Conservation (phyloP, 371 early-diverging fungal genomes). For the Mucor racemosus region DNA sequence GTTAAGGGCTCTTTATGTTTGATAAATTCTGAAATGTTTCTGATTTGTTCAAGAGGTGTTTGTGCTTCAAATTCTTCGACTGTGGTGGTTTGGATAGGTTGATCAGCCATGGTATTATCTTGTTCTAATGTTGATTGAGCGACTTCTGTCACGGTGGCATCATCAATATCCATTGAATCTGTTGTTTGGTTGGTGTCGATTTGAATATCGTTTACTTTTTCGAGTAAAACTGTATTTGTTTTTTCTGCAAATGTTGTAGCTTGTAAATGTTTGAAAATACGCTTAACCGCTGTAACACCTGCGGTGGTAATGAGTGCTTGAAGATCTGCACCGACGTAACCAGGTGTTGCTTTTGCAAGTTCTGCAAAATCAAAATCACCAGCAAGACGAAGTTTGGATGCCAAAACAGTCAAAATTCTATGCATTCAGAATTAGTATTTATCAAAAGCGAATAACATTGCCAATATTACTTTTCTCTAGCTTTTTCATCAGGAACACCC, state of each 20-base stretch:
- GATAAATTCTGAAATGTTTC: slow-evolving; percentile 75
- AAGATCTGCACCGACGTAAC: slow-evolving; percentile 99
- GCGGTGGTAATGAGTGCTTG: slow-evolving; percentile 97
- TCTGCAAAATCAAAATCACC: slow-evolving; percentile 88
- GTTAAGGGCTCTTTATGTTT: slow-evolving; percentile 79
- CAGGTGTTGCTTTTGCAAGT: slow-evolving; percentile 96
- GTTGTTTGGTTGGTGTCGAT: background rate
- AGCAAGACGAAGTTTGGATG: slow-evolving; percentile 83
- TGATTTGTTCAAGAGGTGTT: slow-evolving; percentile 62
- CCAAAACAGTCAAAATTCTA: slow-evolving; percentile 91
- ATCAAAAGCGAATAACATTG: too few relatives aligned
- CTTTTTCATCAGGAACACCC: slow-evolving; percentile 96
- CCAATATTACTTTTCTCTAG: slow-evolving; percentile 76
- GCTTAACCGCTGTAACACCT: slow-evolving; percentile 92
- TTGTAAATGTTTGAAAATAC: slow-evolving; percentile 84
- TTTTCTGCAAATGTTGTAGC: slow-evolving; percentile 20
- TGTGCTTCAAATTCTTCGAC: slow-evolving; percentile 61
- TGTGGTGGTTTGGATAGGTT: slow-evolving; percentile 47
- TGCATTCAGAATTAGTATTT: background rate
- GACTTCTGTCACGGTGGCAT: slow-evolving; percentile 13
- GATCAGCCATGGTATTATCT: slow-evolving; percentile 1
- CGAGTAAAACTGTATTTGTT: background rate
- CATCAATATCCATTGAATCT: slow-evolving; percentile 50
- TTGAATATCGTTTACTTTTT: slow-evolving; percentile 8
- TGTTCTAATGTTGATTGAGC: background rate